Percentiles rank a stretch among this genome's conserved stretches.
Conservation (phyloP, 352 stramenopile species). For the Phytophthora cryptogea region DNA sequence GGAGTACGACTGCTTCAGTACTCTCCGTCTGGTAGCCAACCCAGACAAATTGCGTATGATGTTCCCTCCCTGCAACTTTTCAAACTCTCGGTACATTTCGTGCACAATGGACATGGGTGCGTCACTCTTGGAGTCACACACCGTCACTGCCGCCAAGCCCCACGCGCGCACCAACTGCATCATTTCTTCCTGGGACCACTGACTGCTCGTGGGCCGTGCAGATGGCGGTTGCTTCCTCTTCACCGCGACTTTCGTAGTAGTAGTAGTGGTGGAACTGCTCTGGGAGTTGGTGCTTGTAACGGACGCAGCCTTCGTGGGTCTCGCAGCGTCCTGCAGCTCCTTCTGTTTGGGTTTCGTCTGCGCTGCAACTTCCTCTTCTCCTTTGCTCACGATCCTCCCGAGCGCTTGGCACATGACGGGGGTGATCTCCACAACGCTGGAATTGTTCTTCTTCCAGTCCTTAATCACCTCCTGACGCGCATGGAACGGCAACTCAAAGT, state of each 20-base stretch:
- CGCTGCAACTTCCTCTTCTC: slow-evolving; percentile 6
- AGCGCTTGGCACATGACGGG: slow-evolving; percentile 29
- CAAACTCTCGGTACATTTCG: slow-evolving; percentile 37
- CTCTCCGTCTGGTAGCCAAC: slow-evolving; percentile 31
- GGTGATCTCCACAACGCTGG: slow-evolving; percentile 37
- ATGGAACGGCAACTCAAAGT: slow-evolving; percentile 33
- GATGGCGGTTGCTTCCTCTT: slow-evolving; percentile 17
- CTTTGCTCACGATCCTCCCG: slow-evolving; percentile 27
- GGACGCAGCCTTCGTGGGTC: slow-evolving; percentile 9
- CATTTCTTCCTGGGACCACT: slow-evolving; percentile 38
- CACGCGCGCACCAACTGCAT: slow-evolving; percentile 34
- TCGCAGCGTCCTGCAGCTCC: slow-evolving; percentile 14
- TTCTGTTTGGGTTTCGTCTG: slow-evolving; percentile 9
- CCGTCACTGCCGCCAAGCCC: slow-evolving; percentile 19
- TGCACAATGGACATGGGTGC: slow-evolving; percentile 37
- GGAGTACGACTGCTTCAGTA: slow-evolving; percentile 37
- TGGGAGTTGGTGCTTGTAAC: neutral
- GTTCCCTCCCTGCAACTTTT: slow-evolving; percentile 23
- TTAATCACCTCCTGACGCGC: slow-evolving; percentile 20
- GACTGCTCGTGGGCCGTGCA: slow-evolving; percentile 10
- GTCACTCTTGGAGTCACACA: slow-evolving; percentile 18
- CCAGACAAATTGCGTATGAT: slow-evolving; percentile 32
- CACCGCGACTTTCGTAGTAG: neutral
- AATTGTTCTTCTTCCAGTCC: slow-evolving; percentile 37
- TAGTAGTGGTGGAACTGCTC: neutral